These are phyloP conservation scores for Penicillium digitatum DNA, from an alignment of 2,329 filamentous ascomycete genomes.

Conservation along the genomic window DNA sequence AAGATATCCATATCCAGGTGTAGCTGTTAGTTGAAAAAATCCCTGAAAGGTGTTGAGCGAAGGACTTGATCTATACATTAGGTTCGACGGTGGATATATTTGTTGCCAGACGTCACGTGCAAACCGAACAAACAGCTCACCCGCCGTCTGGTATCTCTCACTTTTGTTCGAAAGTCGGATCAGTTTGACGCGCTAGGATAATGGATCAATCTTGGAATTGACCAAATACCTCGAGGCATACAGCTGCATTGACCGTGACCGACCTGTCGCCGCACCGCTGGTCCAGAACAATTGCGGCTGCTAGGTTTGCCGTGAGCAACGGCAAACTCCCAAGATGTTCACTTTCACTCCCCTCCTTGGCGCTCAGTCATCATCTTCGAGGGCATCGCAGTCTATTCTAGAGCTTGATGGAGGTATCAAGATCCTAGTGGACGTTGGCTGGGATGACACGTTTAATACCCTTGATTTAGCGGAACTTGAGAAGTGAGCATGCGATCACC, in stretches of 20 bases:
- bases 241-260: not conserved
- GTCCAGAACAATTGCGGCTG: slow-evolving; percentile 3
- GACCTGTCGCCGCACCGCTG: not conserved
- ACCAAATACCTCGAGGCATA: not conserved
- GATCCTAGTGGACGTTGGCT: slow-evolving; percentile 88
- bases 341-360: slow-evolving; percentile 90
- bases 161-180: not conserved
- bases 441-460: slow-evolving; percentile 87
- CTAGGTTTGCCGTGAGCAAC: slow-evolving; percentile 12
- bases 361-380: slow-evolving; percentile 73
- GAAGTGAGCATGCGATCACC: slow-evolving; percentile 56
- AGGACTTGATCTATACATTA: not conserved
- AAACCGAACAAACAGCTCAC: slow-evolving; percentile 1
- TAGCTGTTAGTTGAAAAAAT: too few relatives aligned
- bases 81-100: not conserved
- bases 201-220: not conserved
- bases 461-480: slow-evolving; percentile 81
- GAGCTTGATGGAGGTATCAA: slow-evolving; percentile 97
- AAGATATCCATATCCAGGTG: not conserved
- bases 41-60: not conserved
- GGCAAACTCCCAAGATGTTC: slow-evolving; percentile 63
- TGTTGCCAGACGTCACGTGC: not conserved
- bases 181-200: not conserved
- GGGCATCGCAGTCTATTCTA: slow-evolving; percentile 88
- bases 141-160: not conserved